Evolutionary conservation across 192 early-diverging fungal species (phyloP), one percentile per base, ranked within the genome.

Genomic region (Linnemannia schmuckeri): DNA sequence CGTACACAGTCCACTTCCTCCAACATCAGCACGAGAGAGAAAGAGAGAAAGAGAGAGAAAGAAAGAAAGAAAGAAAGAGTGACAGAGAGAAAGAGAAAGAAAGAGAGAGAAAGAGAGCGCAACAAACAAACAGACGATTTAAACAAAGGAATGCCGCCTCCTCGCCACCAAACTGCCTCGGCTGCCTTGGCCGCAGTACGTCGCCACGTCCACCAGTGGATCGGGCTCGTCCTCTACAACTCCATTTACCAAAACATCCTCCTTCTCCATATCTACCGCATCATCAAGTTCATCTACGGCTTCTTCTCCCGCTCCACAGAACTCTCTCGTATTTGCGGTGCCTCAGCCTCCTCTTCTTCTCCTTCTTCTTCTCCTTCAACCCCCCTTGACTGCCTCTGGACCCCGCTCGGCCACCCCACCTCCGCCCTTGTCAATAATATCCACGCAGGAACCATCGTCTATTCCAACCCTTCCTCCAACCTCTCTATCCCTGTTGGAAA

Each of bases 291-390:
- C 72, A 41, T 93, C 44, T 79, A 88, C 66, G 89, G 93, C 12
- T 73, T 88, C 24, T 35, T 92, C n/a, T 92, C 92, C 61, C 82
- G 88, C 41, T 93, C 93, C n/a, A 89, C 95, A 1, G 94, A 94
- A 66, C 82, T 95, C 76, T 95, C 90, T 2, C 82, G 91, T 13
- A 83, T 93, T 46, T 93, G 92, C 24, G 55, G 76, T 4, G 75
- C 75, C 3, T 66, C 55, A 9, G 6, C 55, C 6, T 57, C 61
- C 12, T 66, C 13, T 4, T 66, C 47, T 4, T 63, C 55, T 2
- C n/a, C 55, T 6, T 24, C 61, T 10, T 63, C 61, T 13, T 33
- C 47, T 18, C 18, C 61, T 24, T 66, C 27, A n/a, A 87, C 88
- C 1, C 80, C 77, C 18, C 49, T 80, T 40, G 81, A 88, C 49